Evolutionary conservation across 495 filamentous ascomycete genomes (phyloP), one percentile per base, ranked within the genome.

Genomic region (Penicillium desertorum): DNA sequence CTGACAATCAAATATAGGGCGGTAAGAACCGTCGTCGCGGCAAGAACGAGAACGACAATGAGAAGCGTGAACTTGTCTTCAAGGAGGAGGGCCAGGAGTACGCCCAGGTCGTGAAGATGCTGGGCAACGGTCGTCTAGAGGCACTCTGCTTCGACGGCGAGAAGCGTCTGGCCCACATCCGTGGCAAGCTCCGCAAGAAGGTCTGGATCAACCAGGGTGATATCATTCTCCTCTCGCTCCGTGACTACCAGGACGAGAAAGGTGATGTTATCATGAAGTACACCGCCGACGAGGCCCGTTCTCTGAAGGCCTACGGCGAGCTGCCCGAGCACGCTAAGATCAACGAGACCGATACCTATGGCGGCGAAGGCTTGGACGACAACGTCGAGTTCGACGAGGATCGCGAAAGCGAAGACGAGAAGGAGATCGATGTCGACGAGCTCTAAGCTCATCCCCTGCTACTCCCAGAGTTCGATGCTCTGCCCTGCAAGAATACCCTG

Each of bases 31-130:
- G 94, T 72, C 86, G 94, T 80, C 88, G 94, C 77, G 94, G 94
- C 77, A 98, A 98, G 90, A 98, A 98, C 83, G 94, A 98, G 82
- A 98, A 97, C 82, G 92, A 95, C 81, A 96, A 96, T 70, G 93
- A 97, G 81, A 97, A 97, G 86, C 94, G 94, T 71, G 94, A 98
- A 76, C 84, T 98, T 51, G 90, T 90, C 59, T 98, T 98, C 86
- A 97, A 97, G 77, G 94, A 98, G 74, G 94, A 98, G 65, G 94
- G 94, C 61, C 94, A 98, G 83, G 94, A 98, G 80, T 98, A 98
- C 72, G 94, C 94, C 27, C 94, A 98, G 80, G 94, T 97, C 68
- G 79, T 96, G 61, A 96, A 97, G 82, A 98, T 98, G 94, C 82
- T 97, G 45, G 94, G 94, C 51, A 98, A 98, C 82, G 94, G 94